phyloP scores from a whole-genome alignment of 129 eudicot species.

The Artemisia argyi region DNA sequence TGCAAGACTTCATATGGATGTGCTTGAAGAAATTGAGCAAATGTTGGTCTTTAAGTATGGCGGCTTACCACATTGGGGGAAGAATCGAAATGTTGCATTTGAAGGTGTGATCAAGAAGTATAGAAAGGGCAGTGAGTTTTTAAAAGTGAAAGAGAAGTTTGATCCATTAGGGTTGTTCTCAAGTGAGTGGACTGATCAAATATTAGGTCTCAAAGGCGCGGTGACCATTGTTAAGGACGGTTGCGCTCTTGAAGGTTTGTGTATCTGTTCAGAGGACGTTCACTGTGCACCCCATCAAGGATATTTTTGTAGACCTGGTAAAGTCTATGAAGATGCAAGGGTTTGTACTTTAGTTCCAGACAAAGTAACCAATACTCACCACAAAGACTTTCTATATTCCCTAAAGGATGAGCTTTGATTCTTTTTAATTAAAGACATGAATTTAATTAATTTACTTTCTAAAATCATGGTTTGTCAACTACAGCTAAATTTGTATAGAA shows the following conservation, averaged over 20 bases:
- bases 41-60: constrained; percentile 67
- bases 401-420: too few species aligned
- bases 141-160: constrained; percentile 52
- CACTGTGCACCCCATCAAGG: constrained; percentile 87
- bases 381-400: too few species aligned
- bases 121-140: constrained; percentile 37
- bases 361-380: neutral
- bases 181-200: constrained; percentile 78
- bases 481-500: too few species aligned
- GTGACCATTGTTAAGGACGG: constrained; percentile 53
- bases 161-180: constrained; percentile 80
- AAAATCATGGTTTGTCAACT: too few species aligned
- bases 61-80: constrained; percentile 89
- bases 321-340: constrained; percentile 55
- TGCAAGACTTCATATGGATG: constrained; percentile 65
- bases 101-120: constrained; percentile 57
- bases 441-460: too few species aligned
- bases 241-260: constrained; percentile 84
- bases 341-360: constrained; percentile 55
- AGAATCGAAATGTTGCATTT: constrained; percentile 79
- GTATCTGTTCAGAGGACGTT: constrained; percentile 68
- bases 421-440: too few species aligned
- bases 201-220: constrained; percentile 62
- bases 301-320: constrained; percentile 68
- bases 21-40: constrained; percentile 83